These are phyloP conservation scores for Priceomyces castillae DNA, from an alignment of 805 yeast genomes.

Conservation along the genomic window DNA sequence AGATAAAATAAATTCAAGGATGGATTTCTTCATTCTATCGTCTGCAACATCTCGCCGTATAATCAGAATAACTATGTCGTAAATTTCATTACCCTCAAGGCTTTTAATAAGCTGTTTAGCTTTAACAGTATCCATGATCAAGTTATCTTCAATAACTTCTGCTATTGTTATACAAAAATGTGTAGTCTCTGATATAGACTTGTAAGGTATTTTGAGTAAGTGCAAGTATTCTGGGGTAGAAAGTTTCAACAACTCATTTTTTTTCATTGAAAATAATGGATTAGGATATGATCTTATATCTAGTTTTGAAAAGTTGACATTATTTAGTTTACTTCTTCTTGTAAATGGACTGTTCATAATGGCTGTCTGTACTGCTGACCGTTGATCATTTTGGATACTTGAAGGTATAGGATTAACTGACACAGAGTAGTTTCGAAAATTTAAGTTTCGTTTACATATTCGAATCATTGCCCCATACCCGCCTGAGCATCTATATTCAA, in stretches of 20 bases:
- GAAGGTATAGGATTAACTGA: not conserved
- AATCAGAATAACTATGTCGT: constrained; percentile 14
- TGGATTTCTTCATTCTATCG: constrained; percentile 24
- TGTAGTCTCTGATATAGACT: constrained; percentile 22
- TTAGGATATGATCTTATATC: constrained; percentile 28
- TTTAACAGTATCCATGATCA: constrained; percentile 23
- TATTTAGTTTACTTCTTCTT: constrained; percentile 1
- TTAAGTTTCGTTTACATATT: not conserved
- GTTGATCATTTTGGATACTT: not conserved
- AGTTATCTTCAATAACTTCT: constrained; percentile 26
- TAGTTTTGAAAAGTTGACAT: constrained; percentile 9
- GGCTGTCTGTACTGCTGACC: constrained; percentile 3
- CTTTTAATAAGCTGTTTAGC: constrained; percentile 20
- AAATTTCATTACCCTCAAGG: constrained; percentile 19
- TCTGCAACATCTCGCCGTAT: constrained; percentile 15
- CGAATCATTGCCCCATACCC: not conserved
- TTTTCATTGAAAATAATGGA: constrained; percentile 31
- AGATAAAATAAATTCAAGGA: constrained; percentile 25
- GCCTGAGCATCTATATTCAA: not conserved
- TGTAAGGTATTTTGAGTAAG: constrained; percentile 25
- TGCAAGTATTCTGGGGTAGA: constrained; percentile 21
- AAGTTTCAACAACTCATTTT: constrained; percentile 24
- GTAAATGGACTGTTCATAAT: constrained; percentile 17
- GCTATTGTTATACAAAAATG: constrained; percentile 28
- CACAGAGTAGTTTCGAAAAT: not conserved